Evolutionary conservation across 2,329 filamentous ascomycete genomes (phyloP), one percentile per base, ranked within the genome.

Genomic region (Colletotrichum sp.): DNA sequence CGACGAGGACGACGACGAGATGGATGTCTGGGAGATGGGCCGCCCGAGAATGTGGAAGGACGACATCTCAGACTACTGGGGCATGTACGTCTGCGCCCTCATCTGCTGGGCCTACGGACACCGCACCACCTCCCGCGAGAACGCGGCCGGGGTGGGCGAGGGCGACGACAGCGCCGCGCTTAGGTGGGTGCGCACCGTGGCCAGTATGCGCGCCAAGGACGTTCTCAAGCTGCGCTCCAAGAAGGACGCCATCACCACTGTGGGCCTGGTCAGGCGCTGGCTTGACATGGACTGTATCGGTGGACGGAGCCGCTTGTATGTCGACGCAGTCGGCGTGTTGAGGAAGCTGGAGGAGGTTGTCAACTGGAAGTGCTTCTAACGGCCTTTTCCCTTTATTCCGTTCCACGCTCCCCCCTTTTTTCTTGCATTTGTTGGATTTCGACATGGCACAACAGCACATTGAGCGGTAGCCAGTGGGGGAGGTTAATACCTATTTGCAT

Each of bases 101-200:
- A 89, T 92, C 77, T 91, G 89, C 83, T 93, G 91, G 91, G 89
- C 90, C 1, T 90, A 88, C 77, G 86, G 87, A 4, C 84, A 89
- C 72, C 81, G 81, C 12, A 76, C 75, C 39, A 67, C 74, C 70
- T 36, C 62, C 62, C 67, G 76, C 10, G 78, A 78, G 48, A 52
- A 60, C 61, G 43, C 80, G 77, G 74, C 76, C 64, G 76, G 72
- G 56, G 76, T 61, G 64, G 67, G 36, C 56, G 71, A 30, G 56
- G 70, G 27, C 13, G 70, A 66, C 25, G 70, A 70, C 71, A 79
- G 79, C 64, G 80, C 82, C 25, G 82, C 84, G 28, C 70, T 83
- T 30, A 79, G 75, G 48, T 88, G 84, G 87, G 81, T 86, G 77
- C 82, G 84, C 71, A 81, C 78, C 55, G 85, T 89, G 70, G 85